Evolutionary conservation across 2,329 filamentous ascomycete genomes (phyloP), one percentile per base, ranked within the genome.

Genomic region (Aureobasidium melanogenum): DNA sequence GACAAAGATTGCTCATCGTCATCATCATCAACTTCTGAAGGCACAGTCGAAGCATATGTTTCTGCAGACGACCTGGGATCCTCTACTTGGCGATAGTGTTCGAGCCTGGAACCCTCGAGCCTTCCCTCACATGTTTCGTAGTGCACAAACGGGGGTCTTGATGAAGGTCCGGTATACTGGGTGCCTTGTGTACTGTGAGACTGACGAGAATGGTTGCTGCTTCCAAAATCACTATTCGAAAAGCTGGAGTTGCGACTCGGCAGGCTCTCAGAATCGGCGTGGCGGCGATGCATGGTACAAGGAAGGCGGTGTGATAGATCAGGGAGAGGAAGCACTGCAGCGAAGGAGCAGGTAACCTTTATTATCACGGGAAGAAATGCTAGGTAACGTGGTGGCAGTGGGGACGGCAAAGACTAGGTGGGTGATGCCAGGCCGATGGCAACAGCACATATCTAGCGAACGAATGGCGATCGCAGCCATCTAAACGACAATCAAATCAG

Each of bases 11-110:
- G 75, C 2, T 75, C 73, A 10, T 74, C 74, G 19, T 86, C 84
- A 46, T 84, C 80, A 19, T 86, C 84, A 46, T 84, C 80, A 17
- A 47, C 15, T 46, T 83, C 79, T 3, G 87, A 89, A 34, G 82
- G 77, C 34, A 83, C 77, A 3, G 86, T 88, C 5, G 91, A 96
- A 68, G 86, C 84, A 73, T 92, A 95, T 1, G 91, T 96, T 63
- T 90, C 87, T 66, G 85, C 80, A 0, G 91, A 94, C 28, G 83
- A 80, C 48, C 82, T 79, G 2, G 80, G 74, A 66, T 78, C 80
- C 61, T 66, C 64, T 38, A 60, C 10, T 41, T 39, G 43, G n/a
- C 41, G 39, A 28, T n/a, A 36, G 12, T 41, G 12, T 22, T 55
- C 41, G 24, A 28, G 34, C 5, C 28, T 46, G 17, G 34, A 19